These are phyloP conservation scores for Monascus purpureus DNA, from an alignment of 495 filamentous ascomycete species.

Conservation along the genomic window DNA sequence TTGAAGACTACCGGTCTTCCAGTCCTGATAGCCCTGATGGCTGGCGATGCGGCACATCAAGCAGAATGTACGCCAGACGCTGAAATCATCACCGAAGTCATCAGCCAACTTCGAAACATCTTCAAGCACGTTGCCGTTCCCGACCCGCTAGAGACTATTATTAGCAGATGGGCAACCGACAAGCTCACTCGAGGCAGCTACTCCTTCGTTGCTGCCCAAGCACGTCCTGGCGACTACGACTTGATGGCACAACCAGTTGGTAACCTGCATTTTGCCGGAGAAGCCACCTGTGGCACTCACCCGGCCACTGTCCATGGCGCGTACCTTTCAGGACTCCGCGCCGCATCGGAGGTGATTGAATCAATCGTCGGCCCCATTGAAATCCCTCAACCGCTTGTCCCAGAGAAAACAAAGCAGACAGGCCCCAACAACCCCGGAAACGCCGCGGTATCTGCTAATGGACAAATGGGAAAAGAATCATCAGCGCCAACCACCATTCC, in stretches of 20 bases:
- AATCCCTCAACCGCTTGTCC: conserved; percentile 61
- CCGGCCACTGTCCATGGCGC: conserved; percentile 95
- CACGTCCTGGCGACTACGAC: conserved; percentile 82
- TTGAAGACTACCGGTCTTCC: conserved; percentile 78
- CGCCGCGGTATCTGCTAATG: conserved; percentile 9
- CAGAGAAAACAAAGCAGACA: conserved; percentile 34
- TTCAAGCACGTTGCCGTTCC: conserved; percentile 52
- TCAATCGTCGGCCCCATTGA: conserved; percentile 67
- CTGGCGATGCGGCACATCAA: conserved; percentile 82
- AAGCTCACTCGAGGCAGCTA: conserved; percentile 83
- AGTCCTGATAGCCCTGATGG: conserved; percentile 85
- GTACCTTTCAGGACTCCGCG: conserved; percentile 83
- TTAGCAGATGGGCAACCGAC: conserved; percentile 90
- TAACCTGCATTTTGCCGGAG: conserved; percentile 90
- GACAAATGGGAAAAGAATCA: conserved; percentile 10
- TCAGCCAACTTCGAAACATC: conserved; percentile 52
- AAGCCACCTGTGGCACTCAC: conserved; percentile 89
- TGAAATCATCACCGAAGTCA: conserved; percentile 66
- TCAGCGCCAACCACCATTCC: not conserved
- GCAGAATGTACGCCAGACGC: conserved; percentile 63
- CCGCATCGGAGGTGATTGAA: conserved; percentile 72
- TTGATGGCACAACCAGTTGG: conserved; percentile 74
- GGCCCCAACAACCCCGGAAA: conserved; percentile 16
- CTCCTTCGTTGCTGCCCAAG: conserved; percentile 73
- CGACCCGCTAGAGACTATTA: conserved; percentile 68